Evolutionary conservation across 2,329 filamentous ascomycete genomes (phyloP).

Genomic region (Fusarium sp.): DNA sequence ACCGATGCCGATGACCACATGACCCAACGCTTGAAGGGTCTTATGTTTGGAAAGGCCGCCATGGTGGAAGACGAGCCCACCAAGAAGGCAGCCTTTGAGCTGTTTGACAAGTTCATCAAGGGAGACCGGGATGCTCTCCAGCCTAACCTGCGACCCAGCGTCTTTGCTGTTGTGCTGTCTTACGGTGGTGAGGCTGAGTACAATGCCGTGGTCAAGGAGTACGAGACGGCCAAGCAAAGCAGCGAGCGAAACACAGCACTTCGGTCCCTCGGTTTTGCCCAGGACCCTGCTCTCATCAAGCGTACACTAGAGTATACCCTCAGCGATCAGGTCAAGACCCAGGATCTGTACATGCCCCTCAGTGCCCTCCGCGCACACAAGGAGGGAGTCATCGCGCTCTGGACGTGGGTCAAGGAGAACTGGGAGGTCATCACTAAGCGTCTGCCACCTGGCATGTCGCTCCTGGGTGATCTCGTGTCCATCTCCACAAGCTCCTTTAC

Average conservation of each 20-base stretch:
- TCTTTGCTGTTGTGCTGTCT: constrained; percentile 86
- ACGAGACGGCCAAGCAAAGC: constrained; percentile 66
- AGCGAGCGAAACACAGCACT: constrained; percentile 95
- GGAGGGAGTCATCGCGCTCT: constrained; percentile 83
- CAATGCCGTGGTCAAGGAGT: constrained; percentile 43
- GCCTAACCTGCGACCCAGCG: constrained; percentile 88
- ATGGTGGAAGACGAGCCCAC: constrained; percentile 82
- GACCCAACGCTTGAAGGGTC: constrained; percentile 91
- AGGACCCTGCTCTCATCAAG: constrained; percentile 82
- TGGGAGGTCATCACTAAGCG: constrained; percentile 87
- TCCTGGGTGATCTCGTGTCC: constrained; percentile 85
- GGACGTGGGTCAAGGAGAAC: constrained; percentile 84
- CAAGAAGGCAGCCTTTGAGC: constrained; percentile 83
- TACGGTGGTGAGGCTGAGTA: constrained; percentile 76
- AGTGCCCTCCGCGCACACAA: constrained; percentile 80
- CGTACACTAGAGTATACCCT: constrained; percentile 80
- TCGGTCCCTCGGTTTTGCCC: constrained; percentile 82
- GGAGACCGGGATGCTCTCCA: constrained; percentile 87
- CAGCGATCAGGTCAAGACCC: constrained; percentile 86
- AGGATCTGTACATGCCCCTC: constrained; percentile 92
- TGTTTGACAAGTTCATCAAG: constrained; percentile 85
- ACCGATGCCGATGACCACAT: constrained; percentile 87
- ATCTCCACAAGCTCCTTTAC: constrained; percentile 87
- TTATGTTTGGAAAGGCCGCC: constrained; percentile 88
- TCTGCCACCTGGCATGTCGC: constrained; percentile 85